These are phyloP conservation scores for Fusarium verticillioides DNA, from an alignment of 2,329 filamentous ascomycete species.

Conservation along the genomic window DNA sequence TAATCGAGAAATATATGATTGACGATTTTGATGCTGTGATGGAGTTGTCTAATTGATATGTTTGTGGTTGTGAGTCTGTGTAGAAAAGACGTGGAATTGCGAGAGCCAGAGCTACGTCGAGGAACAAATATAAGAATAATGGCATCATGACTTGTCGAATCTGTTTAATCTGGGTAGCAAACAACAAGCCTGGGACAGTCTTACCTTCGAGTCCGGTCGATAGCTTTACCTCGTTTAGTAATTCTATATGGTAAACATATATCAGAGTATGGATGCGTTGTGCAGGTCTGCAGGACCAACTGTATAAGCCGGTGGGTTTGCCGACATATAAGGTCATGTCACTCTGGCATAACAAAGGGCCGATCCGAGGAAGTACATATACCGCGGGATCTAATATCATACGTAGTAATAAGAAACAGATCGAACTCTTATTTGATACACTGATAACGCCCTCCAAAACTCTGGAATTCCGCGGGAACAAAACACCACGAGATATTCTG, in stretches of 20 bases:
- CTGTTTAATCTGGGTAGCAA: background rate
- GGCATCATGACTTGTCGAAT: background rate
- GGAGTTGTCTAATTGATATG: background rate
- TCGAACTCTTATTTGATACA: background rate
- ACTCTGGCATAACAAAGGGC: slow-evolving; percentile 15
- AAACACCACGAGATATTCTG: slow-evolving; percentile 6
- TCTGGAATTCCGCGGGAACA: background rate
- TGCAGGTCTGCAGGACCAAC: background rate
- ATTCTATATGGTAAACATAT: slow-evolving; percentile 15
- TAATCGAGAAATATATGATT: background rate
- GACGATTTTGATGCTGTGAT: background rate
- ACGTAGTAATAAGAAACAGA: background rate
- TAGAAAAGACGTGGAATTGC: background rate
- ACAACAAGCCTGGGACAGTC: background rate
- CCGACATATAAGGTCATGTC: slow-evolving; percentile 8
- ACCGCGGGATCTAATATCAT: background rate
- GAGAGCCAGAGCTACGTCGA: background rate
- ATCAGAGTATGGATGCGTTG: background rate
- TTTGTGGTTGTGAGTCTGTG: background rate
- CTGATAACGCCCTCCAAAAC: background rate
- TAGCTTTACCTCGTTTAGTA: slow-evolving; percentile 12
- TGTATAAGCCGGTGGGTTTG: slow-evolving; percentile 7
- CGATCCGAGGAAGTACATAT: slow-evolving; percentile 19
- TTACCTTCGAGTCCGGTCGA: background rate
- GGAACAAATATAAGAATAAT: background rate